Conservation (phyloP, 495 filamentous ascomycete species). For the Cercophora samala region DNA sequence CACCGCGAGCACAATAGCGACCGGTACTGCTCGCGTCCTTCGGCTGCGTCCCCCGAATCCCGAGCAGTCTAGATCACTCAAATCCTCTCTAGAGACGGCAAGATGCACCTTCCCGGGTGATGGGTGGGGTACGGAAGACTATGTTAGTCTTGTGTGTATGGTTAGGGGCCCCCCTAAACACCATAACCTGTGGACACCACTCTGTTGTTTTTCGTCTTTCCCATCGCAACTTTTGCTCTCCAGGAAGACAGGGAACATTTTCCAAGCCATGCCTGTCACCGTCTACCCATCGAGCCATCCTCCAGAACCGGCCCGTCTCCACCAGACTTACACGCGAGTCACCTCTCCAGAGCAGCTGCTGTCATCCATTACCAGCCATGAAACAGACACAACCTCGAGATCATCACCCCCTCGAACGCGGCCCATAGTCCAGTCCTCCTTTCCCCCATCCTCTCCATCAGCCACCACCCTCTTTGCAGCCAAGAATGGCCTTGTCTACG, state of each 20-base stretch:
- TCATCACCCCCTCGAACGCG: background rate
- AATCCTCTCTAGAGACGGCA: background rate
- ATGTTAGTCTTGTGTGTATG: background rate
- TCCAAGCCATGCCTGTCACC: conserved; percentile 23
- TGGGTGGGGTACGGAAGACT: background rate
- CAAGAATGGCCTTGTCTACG: conserved; percentile 53
- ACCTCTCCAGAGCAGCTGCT: conserved; percentile 26
- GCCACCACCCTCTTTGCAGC: conserved; percentile 32
- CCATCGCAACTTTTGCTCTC: background rate
- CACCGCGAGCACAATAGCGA: background rate
- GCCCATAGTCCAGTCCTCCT: conserved; percentile 33
- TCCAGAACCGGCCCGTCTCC: conserved; percentile 15
- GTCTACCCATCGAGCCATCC: conserved; percentile 23
- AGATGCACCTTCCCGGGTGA: background rate
- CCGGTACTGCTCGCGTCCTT: background rate
- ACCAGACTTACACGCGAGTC: conserved; percentile 16
- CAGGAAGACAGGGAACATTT: background rate
- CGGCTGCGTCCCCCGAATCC: background rate
- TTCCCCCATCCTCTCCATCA: conserved; percentile 23
- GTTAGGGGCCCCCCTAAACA: background rate
- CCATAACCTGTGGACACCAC: background rate
- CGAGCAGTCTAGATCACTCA: background rate
- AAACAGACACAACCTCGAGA: conserved; percentile 6
- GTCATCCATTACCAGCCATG: conserved; percentile 23
- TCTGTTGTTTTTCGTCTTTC: background rate